Percentiles rank a stretch among this genome's conserved stretches.
Evolutionary conservation across 2,329 filamentous ascomycete species (phyloP).

Genomic region (Aspergillus intermedius): DNA sequence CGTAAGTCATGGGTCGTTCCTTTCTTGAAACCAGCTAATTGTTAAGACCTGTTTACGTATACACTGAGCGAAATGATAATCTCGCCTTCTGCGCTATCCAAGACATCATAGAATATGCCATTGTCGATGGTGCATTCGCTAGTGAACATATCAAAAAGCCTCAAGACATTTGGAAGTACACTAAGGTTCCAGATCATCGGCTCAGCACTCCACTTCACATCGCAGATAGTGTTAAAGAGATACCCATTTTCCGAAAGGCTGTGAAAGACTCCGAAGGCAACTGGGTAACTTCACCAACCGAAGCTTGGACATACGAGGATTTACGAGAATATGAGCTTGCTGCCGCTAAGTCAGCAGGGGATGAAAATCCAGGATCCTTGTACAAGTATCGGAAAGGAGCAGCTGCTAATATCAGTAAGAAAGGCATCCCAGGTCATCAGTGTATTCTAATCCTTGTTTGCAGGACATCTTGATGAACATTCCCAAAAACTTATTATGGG

Average conservation of each 20-base stretch:
- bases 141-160: slow-evolving; percentile 15
- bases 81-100: slow-evolving; percentile 13
- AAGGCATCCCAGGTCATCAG: no score
- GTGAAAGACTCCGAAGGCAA: slow-evolving; percentile 3
- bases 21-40: slow-evolving; percentile 13
- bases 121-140: slow-evolving; percentile 15
- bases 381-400: no score
- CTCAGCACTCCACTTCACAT: slow-evolving; percentile 18
- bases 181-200: slow-evolving; percentile 12
- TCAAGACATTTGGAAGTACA: slow-evolving; percentile 15
- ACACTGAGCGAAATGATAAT: slow-evolving; percentile 15
- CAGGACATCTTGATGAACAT: no score
- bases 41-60: slow-evolving; percentile 9
- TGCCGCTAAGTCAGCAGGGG: not conserved
- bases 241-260: slow-evolving; percentile 11
- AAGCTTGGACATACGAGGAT: slow-evolving; percentile 6
- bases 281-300: slow-evolving; percentile 8
- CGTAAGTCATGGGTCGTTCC: slow-evolving; percentile 7
- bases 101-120: slow-evolving; percentile 19
- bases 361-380: not conserved
- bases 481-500: no score
- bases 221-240: slow-evolving; percentile 12
- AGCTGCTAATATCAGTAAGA: no score
- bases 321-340: not conserved
- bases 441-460: no score